Base-by-base conservation (phyloP, 108 stramenopile species). In the Craspedostauros australis region DNA sequence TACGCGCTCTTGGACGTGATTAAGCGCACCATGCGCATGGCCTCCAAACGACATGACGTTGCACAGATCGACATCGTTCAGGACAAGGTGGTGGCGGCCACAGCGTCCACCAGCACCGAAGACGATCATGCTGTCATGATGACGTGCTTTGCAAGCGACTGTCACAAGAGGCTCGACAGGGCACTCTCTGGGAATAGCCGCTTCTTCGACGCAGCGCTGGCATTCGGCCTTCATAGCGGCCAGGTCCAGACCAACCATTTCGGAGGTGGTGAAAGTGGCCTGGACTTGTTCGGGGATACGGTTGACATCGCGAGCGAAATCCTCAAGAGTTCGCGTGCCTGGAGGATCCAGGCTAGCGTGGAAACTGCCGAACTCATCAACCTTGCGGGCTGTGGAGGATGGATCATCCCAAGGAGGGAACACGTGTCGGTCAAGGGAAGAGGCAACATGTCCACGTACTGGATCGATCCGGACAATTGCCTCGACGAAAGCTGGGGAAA, bases 31-130 rank as follows among this genome's bases (percentile, higher is more conserved):
- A n/a, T n/a, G n/a, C n/a, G n/a, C n/a, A n/a, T n/a, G n/a, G n/a
- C n/a, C n/a, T n/a, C n/a, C n/a, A n/a, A 36, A 36, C 34, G 12
- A 36, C 34, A 36, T 36, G 79, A 19, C 66, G 72, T 31, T 79
- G 78, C 31, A 59, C 66, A 8, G 78, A 74, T 7, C 76, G 78
- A 27, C 73, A 73, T 57, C 56, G 78, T 38, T 75, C 73, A 34
- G 78, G 76, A 46, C 78, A 73, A 3, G 28, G 48, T 3, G 40
- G 41, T n/a, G 51, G n/a, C n/a, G n/a, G n/a, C n/a, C n/a, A n/a
- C n/a, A n/a, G n/a, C n/a, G n/a, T n/a, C n/a, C n/a, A n/a, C n/a
- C n/a, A n/a, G n/a, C n/a, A n/a, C n/a, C n/a, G n/a, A n/a, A n/a
- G n/a, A n/a, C n/a, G n/a, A n/a, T n/a, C n/a, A n/a, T n/a, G n/a